Conservation (phyloP, 192 early-diverging fungal species). For the Linderina pennispora region DNA sequence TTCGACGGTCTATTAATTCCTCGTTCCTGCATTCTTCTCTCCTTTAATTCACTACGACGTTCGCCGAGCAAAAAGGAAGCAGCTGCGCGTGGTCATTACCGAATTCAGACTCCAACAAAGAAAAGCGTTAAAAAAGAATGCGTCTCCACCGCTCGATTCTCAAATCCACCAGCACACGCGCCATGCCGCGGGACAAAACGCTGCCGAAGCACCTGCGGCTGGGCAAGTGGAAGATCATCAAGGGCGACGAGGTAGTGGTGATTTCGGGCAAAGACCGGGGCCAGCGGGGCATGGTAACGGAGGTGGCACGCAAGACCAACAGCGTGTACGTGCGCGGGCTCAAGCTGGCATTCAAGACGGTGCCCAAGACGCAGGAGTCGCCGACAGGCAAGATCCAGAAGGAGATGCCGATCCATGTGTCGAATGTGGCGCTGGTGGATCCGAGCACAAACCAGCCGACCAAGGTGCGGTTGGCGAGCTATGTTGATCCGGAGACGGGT, state of each 20-base stretch:
- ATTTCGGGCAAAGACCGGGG: conserved; percentile 59
- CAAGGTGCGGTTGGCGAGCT: conserved; percentile 14
- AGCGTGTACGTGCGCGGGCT: conserved; percentile 54
- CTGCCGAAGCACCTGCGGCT: conserved; percentile 41
- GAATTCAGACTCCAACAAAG: conserved; percentile 17
- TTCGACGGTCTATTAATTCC: no score
- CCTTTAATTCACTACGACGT: conserved; percentile 9
- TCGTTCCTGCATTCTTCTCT: no score
- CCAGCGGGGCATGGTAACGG: conserved; percentile 55
- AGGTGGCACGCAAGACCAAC: conserved; percentile 58
- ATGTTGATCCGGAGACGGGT: conserved; percentile 18
- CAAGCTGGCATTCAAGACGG: conserved; percentile 54
- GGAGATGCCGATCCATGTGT: conserved; percentile 64
- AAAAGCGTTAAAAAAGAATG: conserved; percentile 8
- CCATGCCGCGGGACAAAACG: conserved; percentile 25
- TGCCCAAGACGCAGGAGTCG: conserved; percentile 53
- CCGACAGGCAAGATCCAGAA: conserved; percentile 51
- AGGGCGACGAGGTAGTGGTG: conserved; percentile 58
- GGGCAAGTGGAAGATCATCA: conserved; percentile 55
- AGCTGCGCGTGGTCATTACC: conserved; percentile 35
- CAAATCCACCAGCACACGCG: conserved; percentile 13
- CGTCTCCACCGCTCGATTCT: conserved; percentile 35
- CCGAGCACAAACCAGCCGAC: conserved; percentile 45
- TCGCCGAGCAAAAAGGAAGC: conserved; percentile 28
- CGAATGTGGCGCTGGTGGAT: conserved; percentile 67